Evolutionary conservation across 305 asterid species (phyloP).

Genomic region (Rubia balearica): DNA sequence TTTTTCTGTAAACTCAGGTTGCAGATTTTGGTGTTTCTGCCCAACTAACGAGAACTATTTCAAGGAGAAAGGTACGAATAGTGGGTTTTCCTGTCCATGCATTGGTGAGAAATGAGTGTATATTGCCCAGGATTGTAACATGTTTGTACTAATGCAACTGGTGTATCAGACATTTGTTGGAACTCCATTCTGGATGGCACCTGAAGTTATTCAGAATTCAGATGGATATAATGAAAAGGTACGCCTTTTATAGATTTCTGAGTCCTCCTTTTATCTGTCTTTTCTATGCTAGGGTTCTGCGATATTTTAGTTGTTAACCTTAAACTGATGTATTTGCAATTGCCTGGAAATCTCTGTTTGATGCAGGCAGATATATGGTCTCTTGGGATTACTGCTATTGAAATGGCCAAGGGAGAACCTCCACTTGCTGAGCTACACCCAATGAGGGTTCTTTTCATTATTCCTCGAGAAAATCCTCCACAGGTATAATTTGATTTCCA

Average conservation of each 20-base stretch:
- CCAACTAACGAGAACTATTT: conserved; percentile 83
- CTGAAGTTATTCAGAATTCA: conserved; percentile 93
- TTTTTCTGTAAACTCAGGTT: conserved; percentile 40
- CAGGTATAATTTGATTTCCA: conserved; percentile 44
- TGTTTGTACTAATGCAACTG: conserved; percentile 44
- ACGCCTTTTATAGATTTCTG: conserved; percentile 17
- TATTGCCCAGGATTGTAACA: neutral
- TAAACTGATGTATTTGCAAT: conserved; percentile 9
- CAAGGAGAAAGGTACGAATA: conserved; percentile 73
- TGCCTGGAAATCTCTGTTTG: conserved; percentile 24
- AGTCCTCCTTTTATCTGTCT: conserved; percentile 3
- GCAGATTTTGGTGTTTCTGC: conserved; percentile 99
- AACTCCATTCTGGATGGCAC: conserved; percentile 99
- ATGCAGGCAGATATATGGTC: conserved; percentile 98
- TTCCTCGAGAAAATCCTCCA: conserved; percentile 97
- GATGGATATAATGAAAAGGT: conserved; percentile 99
- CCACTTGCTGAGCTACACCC: conserved; percentile 97
- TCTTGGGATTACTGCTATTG: conserved; percentile 87
- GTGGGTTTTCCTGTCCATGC: conserved; percentile 3
- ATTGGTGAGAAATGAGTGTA: neutral
- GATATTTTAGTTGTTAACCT: neutral
- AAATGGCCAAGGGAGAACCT: conserved; percentile 98
- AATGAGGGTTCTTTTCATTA: conserved; percentile 95
- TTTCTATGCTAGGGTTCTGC: conserved; percentile 3
- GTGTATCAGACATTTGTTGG: conserved; percentile 90